Percentiles rank a stretch among this genome's conserved stretches.
Conservation (phyloP, 2,329 filamentous ascomycete genomes). For the Ophiostoma sp. region DNA sequence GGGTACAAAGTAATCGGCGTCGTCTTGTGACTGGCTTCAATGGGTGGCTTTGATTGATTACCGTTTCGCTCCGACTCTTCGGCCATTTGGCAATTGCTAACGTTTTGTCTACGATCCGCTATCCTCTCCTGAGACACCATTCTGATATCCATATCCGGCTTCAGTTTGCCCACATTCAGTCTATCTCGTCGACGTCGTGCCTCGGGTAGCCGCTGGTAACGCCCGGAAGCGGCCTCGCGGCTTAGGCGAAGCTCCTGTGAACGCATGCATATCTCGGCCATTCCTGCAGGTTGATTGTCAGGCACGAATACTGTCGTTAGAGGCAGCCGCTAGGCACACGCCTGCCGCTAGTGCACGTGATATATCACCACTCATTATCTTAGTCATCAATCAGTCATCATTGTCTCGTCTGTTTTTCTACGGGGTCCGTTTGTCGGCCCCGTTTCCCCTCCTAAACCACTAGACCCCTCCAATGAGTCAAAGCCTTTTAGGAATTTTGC, state of each 20-base stretch:
- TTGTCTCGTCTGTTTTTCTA: slow-evolving; percentile 10
- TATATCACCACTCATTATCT: neutral
- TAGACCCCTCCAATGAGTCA: slow-evolving; percentile 24
- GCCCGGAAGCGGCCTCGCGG: neutral
- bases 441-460: slow-evolving; percentile 15
- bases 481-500: slow-evolving; percentile 11
- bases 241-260: neutral
- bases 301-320: neutral
- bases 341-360: neutral
- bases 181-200: neutral
- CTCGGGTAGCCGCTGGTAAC: neutral
- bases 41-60: neutral
- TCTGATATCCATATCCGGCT: neutral
- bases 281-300: neutral
- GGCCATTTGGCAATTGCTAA: neutral
- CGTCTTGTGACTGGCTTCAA: slow-evolving; percentile 2
- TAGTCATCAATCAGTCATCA: neutral
- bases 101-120: neutral
- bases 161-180: slow-evolving; percentile 6
- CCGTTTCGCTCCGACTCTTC: neutral
- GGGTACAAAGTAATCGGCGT: neutral
- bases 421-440: slow-evolving; percentile 22
- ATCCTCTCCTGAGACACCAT: neutral
- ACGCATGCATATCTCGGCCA: neutral
- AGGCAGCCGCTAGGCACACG: neutral